Base-by-base conservation (phyloP, 2,329 filamentous ascomycete genomes). In the Ambrosiella cleistominuta region DNA sequence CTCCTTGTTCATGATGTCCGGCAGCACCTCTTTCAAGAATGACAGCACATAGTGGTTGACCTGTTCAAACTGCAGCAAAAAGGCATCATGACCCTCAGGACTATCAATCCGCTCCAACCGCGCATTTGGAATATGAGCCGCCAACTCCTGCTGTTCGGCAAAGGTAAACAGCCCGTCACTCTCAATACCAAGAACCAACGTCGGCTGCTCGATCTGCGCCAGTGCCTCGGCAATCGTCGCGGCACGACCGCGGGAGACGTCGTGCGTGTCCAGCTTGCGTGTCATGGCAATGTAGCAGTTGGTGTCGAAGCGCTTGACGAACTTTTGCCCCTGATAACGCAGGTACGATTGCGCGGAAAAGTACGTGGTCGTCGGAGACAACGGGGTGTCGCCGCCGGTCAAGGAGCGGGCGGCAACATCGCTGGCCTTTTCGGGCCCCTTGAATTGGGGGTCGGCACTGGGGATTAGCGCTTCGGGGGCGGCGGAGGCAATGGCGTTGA, bases 211-310 rank as follows among this genome's bases (percentile, higher is more conserved):
- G 59, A 98, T 93, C 67, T 87, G 72, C 0, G 79, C 80, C 3
- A 98, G 75, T 0, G 91, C 91, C 60, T 88, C 81, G 35, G 79
- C 77, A 38, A 95, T 82, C 35, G 78, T 74, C 45, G 72, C 64
- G n/a, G 81, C 72, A 4, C 91, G 84, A 66, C 83, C 80, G 47
- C 90, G 81, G 12, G 89, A 94, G 35, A 98, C 82, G 68, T 98
- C 93, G 70, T 98, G 93, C 0, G 93, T 97, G 68, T 98, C 93
- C 13, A 98, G 80, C 71, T 98, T 98, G 66, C 93, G 85, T 3
- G 93, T 97, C 70, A 98, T 96, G 64, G 93, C 90, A 64, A 98
- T 97, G 73, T 98, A 98, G 73, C 93, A 98, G 70, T 98, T 98
- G 66, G 89, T 88, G 70, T 98, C 93, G 69, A 97, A 98, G 8